Evolutionary conservation across 116 monocot genomes (phyloP), one percentile per base, ranked within the genome.

Genomic region (Posidonia oceanica): DNA sequence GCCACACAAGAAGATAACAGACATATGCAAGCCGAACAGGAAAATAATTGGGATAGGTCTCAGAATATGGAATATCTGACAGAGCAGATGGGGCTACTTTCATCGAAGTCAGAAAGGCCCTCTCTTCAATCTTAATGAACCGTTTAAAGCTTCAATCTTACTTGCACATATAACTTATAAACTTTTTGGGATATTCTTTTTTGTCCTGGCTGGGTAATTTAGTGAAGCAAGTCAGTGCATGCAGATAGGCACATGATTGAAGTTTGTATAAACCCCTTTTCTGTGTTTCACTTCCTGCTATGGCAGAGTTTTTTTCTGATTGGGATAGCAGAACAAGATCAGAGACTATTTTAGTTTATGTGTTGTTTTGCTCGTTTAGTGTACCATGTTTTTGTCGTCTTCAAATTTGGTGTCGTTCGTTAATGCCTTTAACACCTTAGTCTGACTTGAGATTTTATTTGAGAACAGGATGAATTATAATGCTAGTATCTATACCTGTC

Each of bases 81-180:
- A 1, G 78, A 78, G 53, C 72, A 78, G 53, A 78, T 78, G 78
- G 78, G 68, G 16, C 68, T 63, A 1, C 68, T 78, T 68, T 54
- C 73, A 15, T 73, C 78, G 2, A 52, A 78, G 13, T 55, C 78
- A 4, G 17, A 52, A 67, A 14, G 40, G 12, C 18, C 22, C 39
- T 10, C 15, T 40, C 18, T 65, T 7, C 65, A 7, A 40, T 14
- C 65, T 41, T 41, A 65, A 65, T 15, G 65, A 36, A 65, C 4
- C 41, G 4, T 13, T 65, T 7, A 16, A 10, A 11, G 14, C 7
- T 14, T 16, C 40, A 42, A 40, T 40, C 65, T 16, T 18, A 17
- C 40, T 18, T 65, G 65, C 65, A 65, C 16, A 41, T 65, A 65
- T 65, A 40, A 8, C 18, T 65, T 2, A 20, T 58, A n/a, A 21